A percentile compares a stretch with the other conserved stretches of the same genome.
phyloP scores from a whole-genome alignment of 352 stramenopile species.

The Phytophthora niederhauseri region DNA sequence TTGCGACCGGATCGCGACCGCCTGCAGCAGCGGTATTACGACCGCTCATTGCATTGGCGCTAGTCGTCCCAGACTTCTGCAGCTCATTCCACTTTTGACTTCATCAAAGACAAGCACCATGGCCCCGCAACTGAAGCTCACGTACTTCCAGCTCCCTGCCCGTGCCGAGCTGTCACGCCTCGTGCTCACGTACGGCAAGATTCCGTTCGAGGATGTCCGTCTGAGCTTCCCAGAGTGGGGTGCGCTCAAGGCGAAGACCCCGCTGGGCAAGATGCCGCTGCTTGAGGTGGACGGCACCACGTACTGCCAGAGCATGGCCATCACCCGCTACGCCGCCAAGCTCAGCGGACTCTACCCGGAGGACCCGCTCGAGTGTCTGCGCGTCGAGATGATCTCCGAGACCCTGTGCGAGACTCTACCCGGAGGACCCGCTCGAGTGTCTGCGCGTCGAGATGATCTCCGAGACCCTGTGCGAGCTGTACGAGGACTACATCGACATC shows the following conservation, averaged over 20 bases:
- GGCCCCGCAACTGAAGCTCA: slow-evolving; percentile 20
- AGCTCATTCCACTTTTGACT: neutral
- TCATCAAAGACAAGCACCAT: neutral
- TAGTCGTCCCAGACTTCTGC: too few relatives aligned
- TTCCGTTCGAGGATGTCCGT: slow-evolving; percentile 61
- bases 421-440: slow-evolving; percentile 39
- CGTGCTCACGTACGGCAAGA: slow-evolving; percentile 42
- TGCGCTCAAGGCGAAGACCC: slow-evolving; percentile 43
- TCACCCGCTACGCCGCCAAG: slow-evolving; percentile 59
- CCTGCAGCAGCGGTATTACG: neutral
- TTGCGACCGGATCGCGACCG: neutral
- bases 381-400: slow-evolving; percentile 51
- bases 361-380: slow-evolving; percentile 43
- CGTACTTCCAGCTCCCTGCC: slow-evolving; percentile 48
- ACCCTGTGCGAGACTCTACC: slow-evolving; percentile 60
- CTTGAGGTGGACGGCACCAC: slow-evolving; percentile 55
- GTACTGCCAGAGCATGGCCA: slow-evolving; percentile 62
- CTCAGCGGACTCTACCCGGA: slow-evolving; percentile 54
- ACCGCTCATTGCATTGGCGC: too few relatives aligned
- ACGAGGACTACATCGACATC: slow-evolving; percentile 37
- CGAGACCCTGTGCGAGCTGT: slow-evolving; percentile 41
- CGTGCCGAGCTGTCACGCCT: slow-evolving; percentile 60
- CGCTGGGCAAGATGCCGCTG: slow-evolving; percentile 54
- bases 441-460: slow-evolving; percentile 52
- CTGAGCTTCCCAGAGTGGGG: slow-evolving; percentile 35